Evolutionary conservation across 2,329 filamentous ascomycete genomes (phyloP), one percentile per base, ranked within the genome.

Genomic region (Corniculantispora saksenae): DNA sequence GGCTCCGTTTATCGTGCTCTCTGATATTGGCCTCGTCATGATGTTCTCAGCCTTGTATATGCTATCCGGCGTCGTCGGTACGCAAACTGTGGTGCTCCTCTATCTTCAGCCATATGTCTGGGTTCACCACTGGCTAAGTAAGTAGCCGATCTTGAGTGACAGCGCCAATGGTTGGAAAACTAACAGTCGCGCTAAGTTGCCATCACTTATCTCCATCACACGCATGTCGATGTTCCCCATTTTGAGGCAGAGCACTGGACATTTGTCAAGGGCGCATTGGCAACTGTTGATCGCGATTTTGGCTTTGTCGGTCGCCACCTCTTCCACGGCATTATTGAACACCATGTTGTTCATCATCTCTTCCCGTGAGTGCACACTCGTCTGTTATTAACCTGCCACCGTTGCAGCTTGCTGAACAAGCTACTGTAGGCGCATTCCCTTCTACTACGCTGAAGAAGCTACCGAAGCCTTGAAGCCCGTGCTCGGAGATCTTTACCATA

Each of bases 131-230:
- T 91, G 88, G 88, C 82, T 91, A 62, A 83, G 84, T 87, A 78
- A 71, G 82, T 78, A 61, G 25, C 15, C 8, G 47, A 10, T 27
- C 12, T n/a, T 50, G 60, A 38, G 25, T 35, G 51, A 32, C n/a
- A 7, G 6, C 21, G 3, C 19, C 17, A 13, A 1, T 32, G 57
- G 53, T 58, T 19, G 13, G 15, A 10, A 23, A 35, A 63, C 64
- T 74, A 70, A 71, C 72, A 38, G 35, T 45, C 10, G 15, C 29
- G 50, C 32, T 66, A 40, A 87, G 88, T 92, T 23, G 88, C 88
- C 68, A 91, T 92, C 73, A 92, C 89, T 56, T 92, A 90, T 77
- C 87, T 92, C 23, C 89, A 92, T 77, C 89, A 92, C 81, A 66
- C 64, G 6, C 67, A 70, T 40, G 63, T 65, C 17, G 74, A 76